These are phyloP conservation scores for Chamaenerion angustifolium DNA, from an alignment of 345 rosid genomes.

Conservation along the genomic window DNA sequence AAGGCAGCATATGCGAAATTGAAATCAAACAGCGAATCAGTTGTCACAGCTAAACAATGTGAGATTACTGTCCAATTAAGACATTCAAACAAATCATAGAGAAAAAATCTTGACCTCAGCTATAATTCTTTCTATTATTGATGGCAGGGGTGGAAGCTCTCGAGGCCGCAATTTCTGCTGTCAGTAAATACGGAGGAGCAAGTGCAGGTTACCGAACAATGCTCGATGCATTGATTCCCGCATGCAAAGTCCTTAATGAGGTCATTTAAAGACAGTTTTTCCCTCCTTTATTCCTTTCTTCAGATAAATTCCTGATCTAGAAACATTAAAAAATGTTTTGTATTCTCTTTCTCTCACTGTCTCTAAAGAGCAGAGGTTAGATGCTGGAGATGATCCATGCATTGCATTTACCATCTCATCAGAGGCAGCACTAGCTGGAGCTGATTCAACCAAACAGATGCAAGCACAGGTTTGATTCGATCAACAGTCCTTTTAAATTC, in stretches of 20 bases:
- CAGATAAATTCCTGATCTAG: not conserved
- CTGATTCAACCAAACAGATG: constrained; percentile 77
- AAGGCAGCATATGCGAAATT: constrained; percentile 74
- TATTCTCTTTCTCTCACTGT: constrained; percentile 5
- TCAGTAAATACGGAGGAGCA: constrained; percentile 93
- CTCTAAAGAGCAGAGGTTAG: constrained; percentile 36
- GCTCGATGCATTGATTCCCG: constrained; percentile 90
- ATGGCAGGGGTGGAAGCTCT: constrained; percentile 75
- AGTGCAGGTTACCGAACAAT: constrained; percentile 72
- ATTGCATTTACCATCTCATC: constrained; percentile 61
- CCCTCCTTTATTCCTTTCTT: not conserved
- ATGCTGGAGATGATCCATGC: constrained; percentile 51
- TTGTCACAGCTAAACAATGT: constrained; percentile 56
- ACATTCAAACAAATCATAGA: not conserved
- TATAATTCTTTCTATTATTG: no score
- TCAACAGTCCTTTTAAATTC: not conserved
- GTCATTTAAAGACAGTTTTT: constrained; percentile 15
- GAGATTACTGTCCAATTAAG: constrained; percentile 17
- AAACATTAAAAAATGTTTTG: not conserved
- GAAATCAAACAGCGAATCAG: constrained; percentile 36
- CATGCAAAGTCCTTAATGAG: constrained; percentile 71
- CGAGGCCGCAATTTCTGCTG: constrained; percentile 63
- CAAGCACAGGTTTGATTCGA: constrained; percentile 56
- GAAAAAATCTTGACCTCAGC: constrained; percentile 7
- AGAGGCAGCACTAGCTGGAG: constrained; percentile 72